phyloP scores from a whole-genome alignment of 768 basidiomycete genomes.

The Pleurotus tuoliensis region DNA sequence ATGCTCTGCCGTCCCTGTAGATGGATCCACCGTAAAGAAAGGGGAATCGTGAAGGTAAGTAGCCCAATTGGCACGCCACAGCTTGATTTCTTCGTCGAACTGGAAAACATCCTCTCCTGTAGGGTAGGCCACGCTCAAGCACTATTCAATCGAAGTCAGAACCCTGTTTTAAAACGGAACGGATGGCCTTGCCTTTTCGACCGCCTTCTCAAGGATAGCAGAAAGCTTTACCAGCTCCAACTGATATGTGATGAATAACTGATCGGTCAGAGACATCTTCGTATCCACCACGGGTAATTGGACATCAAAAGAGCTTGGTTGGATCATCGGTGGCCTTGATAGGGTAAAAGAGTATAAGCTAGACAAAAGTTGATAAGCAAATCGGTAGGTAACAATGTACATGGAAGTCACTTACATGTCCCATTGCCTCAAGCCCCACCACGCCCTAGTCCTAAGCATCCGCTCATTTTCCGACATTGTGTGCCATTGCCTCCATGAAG shows the following conservation, averaged over 20 bases:
- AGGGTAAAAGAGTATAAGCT: conserved; percentile 42
- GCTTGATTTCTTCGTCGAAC: conserved; percentile 37
- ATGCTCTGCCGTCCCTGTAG: conserved; percentile 24
- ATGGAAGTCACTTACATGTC: conserved; percentile 32
- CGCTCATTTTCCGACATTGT: conserved; percentile 41
- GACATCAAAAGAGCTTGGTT: conserved; percentile 33
- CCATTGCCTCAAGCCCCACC: conserved; percentile 40
- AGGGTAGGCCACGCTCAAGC: conserved; percentile 30
- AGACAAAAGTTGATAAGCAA: conserved; percentile 9
- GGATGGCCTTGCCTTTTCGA: conserved; percentile 31
- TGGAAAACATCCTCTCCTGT: conserved; percentile 32
- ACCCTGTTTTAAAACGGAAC: not conserved
- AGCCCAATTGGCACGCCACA: conserved; percentile 41
- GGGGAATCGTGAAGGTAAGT: conserved; percentile 33
- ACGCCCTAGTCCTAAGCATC: conserved; percentile 34
- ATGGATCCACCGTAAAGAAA: conserved; percentile 22
- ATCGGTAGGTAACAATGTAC: not conserved
- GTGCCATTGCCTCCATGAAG: conserved; percentile 36
- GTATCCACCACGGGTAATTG: conserved; percentile 24
- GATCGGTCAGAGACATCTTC: conserved; percentile 30
- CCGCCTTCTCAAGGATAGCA: conserved; percentile 35
- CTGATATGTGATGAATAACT: conserved; percentile 27
- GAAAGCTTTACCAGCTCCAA: conserved; percentile 32
- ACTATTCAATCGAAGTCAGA: conserved; percentile 19
- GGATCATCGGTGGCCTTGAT: conserved; percentile 41